Base-by-base conservation (phyloP, 345 rosid species). In the Acer yangbiense region DNA sequence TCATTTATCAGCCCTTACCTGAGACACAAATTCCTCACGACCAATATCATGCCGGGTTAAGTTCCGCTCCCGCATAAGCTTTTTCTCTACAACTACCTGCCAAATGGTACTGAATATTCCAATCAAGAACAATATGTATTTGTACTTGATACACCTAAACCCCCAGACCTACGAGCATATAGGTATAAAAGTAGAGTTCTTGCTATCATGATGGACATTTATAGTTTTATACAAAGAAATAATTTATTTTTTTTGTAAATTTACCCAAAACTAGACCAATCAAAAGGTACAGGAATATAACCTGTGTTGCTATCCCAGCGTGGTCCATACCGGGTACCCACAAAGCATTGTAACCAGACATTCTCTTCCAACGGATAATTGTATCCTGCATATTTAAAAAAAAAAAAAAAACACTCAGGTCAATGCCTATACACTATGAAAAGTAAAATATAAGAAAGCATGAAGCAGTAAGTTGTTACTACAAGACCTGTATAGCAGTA, bases 261-360 rank as follows among this genome's bases (percentile, higher is more conserved):
- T 55, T 32, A 58, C 7, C 41, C 29, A 21, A 13, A 29, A 12
- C 35, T 74, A 18, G 63, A 65, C 18, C 39, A 11, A 65, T 74
- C 18, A 29, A 65, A 65, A 14, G 23, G 23, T 57, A 20, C 13
- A 41, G 74, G 68, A 71, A 50, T 7, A 9, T 17, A 75, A 96
- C 99, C 98, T 96, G 98, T 64, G 99, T 96, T 74, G 99, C 97
- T 82, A 96, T 96, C 82, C 98, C 98, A 77, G 98, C 99, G 85
- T 96, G 99, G 80, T 96, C 99, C 81, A 90, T 84, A 27, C 98
- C 97, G 32, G 98, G 98, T 27, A 96, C 95, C 99, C 99, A 92
- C 84, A 94, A 82, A 73, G 98, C 70, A 88, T 96, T 96, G 80
- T 83, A 94, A 32, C 99, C 98, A 54, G 94, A 92, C 99, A 96